phyloP scores from a whole-genome alignment of 208 protist species.

The Naegleria lovaniensis region DNA sequence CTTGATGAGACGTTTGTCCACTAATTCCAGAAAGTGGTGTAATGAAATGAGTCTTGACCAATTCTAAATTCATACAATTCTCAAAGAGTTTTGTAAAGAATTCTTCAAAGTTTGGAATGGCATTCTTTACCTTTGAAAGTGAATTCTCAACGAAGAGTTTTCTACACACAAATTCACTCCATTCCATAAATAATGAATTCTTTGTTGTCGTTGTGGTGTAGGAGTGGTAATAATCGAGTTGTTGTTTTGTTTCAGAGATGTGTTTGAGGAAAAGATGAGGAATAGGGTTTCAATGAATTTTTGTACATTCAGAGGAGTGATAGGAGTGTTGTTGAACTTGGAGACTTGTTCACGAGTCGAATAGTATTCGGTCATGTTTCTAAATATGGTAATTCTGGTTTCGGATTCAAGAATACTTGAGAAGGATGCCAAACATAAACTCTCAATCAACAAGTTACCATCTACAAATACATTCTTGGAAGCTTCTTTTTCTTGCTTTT shows the following conservation, averaged over 20 bases:
- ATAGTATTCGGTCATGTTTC: background rate
- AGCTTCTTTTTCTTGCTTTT: background rate
- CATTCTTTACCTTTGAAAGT: background rate
- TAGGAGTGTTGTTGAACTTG: too few relatives aligned
- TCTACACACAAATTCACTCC: background rate
- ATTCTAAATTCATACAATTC: background rate
- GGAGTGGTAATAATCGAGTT: too few relatives aligned
- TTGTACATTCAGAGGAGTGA: background rate
- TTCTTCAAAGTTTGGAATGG: background rate
- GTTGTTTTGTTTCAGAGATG: background rate
- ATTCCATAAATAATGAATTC: background rate
- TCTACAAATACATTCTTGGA: background rate
- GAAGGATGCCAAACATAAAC: background rate
- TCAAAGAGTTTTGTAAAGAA: background rate
- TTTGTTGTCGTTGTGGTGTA: too few relatives aligned
- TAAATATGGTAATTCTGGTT: background rate
- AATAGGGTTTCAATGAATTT: background rate
- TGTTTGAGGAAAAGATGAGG: background rate
- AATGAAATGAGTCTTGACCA: background rate
- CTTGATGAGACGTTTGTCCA: too few relatives aligned
- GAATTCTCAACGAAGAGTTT: background rate
- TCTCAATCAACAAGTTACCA: too few relatives aligned
- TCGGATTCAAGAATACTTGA: background rate
- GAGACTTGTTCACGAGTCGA: too few relatives aligned
- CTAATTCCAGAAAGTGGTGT: background rate